A percentile compares a stretch with the other conserved stretches of the same genome.
Conservation (phyloP, 208 protist species). For the Trypanosoma congolense region DNA sequence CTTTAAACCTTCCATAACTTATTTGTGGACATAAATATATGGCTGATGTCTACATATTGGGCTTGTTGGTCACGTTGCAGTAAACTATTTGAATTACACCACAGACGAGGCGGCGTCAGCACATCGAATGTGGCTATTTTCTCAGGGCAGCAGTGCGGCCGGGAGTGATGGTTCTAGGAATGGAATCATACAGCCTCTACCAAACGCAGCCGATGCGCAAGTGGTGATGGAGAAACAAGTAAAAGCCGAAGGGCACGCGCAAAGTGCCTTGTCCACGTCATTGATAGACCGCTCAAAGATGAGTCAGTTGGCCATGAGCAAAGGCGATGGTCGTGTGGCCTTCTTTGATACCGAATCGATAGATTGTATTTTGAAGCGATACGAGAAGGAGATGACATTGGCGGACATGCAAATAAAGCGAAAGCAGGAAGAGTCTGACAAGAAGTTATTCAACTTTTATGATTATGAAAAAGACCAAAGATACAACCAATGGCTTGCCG, state of each 20-base stretch:
- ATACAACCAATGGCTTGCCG: conserved; percentile 70
- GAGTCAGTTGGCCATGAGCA: conserved; percentile 9
- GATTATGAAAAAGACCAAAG: conserved; percentile 72
- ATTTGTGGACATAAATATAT: too few relatives aligned
- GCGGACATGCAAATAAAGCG: conserved; percentile 52
- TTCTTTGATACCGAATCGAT: conserved; percentile 66
- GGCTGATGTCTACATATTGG: too few relatives aligned
- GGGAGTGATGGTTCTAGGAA: background rate
- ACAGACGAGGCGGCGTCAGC: too few relatives aligned
- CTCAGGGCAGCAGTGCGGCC: background rate
- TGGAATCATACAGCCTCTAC: conserved; percentile 12
- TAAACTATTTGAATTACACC: too few relatives aligned
- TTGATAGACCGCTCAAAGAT: conserved; percentile 15
- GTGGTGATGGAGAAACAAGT: conserved; percentile 9
- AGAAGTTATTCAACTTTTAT: conserved; percentile 35
- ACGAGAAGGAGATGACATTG: conserved; percentile 41
- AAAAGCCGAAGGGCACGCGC: conserved; percentile 16
- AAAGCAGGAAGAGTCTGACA: conserved; percentile 20
- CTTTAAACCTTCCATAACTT: conserved; percentile 11
- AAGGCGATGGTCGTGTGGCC: conserved; percentile 33
- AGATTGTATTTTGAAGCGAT: conserved; percentile 49
- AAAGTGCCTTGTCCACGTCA: conserved; percentile 13
- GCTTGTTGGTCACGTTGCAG: too few relatives aligned
- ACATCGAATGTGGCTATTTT: conserved; percentile 19
- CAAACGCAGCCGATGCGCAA: conserved; percentile 19